phyloP scores from a whole-genome alignment of 768 basidiomycete species.

The Rhizopogon rudus region DNA sequence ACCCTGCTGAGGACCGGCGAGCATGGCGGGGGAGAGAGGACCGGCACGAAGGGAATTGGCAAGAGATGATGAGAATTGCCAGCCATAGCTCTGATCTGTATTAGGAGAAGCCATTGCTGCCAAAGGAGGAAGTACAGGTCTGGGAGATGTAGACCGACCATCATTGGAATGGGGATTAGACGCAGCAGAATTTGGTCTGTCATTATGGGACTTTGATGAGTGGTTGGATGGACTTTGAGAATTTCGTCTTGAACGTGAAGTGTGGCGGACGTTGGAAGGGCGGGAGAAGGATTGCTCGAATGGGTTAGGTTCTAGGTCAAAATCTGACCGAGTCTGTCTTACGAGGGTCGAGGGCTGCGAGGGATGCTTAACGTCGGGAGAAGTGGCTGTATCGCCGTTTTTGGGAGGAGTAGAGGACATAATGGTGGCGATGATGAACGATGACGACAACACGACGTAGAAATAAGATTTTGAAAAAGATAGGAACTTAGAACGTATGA shows the following conservation, averaged over 20 bases:
- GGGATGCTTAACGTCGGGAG: slow-evolving; percentile 25
- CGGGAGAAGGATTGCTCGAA: slow-evolving; percentile 92
- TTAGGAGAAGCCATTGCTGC: slow-evolving; percentile 64
- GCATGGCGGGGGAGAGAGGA: slow-evolving; percentile 95
- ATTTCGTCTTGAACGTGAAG: slow-evolving; percentile 29
- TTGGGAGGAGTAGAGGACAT: slow-evolving; percentile 25
- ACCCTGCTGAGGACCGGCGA: slow-evolving; percentile 72
- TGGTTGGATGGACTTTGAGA: slow-evolving; percentile 31
- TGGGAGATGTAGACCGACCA: slow-evolving; percentile 35
- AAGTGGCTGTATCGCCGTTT: slow-evolving; percentile 33
- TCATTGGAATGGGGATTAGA: slow-evolving; percentile 26
- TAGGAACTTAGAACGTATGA: too few species aligned
- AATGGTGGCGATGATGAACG: slow-evolving; percentile 5
- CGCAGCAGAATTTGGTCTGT: slow-evolving; percentile 29
- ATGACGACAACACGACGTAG: slow-evolving; percentile 16
- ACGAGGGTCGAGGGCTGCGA: slow-evolving; percentile 6
- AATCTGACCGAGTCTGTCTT: slow-evolving; percentile 57
- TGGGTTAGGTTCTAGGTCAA: slow-evolving; percentile 83
- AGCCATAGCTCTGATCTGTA: slow-evolving; percentile 38
- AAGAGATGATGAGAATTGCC: slow-evolving; percentile 61
- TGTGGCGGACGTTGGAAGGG: slow-evolving; percentile 47
- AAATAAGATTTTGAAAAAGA: neutral
- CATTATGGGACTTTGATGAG: slow-evolving; percentile 30
- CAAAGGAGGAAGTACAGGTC: slow-evolving; percentile 79
- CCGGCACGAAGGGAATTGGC: slow-evolving; percentile 84